phyloP scores from a whole-genome alignment of 1,284 basidiomycete species.

The Trichosporon asahii region DNA sequence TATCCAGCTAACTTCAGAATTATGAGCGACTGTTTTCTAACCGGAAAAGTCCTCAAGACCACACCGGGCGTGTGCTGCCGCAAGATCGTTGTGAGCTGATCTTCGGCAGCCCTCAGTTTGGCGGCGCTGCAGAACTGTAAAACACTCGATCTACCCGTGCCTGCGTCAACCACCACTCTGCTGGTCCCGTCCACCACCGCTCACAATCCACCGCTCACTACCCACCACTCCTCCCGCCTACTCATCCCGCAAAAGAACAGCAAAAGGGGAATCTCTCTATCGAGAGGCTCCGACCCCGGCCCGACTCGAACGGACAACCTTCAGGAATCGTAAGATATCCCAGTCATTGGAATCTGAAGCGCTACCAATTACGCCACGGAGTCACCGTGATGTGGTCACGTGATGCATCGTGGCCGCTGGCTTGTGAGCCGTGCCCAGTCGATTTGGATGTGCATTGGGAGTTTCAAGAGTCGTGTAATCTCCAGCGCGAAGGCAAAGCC shows the following conservation, averaged over 20 bases:
- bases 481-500: too few relatives aligned
- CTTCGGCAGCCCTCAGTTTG: too few relatives aligned
- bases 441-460: background rate
- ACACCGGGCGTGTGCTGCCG: too few relatives aligned
- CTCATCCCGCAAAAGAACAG: background rate
- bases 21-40: too few relatives aligned
- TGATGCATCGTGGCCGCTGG: background rate
- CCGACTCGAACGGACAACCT: conserved; percentile 4
- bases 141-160: too few relatives aligned
- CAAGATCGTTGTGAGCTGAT: too few relatives aligned
- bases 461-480: too few relatives aligned
- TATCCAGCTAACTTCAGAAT: too few relatives aligned
- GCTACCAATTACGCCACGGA: conserved; percentile 4
- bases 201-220: background rate
- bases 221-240: background rate
- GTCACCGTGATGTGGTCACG: background rate
- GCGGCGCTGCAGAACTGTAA: too few relatives aligned
- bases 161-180: too few relatives aligned
- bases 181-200: too few relatives aligned
- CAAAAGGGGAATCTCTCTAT: conserved; percentile 1
- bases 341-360: conserved; percentile 3
- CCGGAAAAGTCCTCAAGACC: too few relatives aligned
- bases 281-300: conserved; percentile 4
- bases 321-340: conserved; percentile 3
- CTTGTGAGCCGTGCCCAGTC: background rate